These are phyloP conservation scores for Boletus barrowsii DNA, from an alignment of 768 basidiomycete species.

Conservation along the genomic window DNA sequence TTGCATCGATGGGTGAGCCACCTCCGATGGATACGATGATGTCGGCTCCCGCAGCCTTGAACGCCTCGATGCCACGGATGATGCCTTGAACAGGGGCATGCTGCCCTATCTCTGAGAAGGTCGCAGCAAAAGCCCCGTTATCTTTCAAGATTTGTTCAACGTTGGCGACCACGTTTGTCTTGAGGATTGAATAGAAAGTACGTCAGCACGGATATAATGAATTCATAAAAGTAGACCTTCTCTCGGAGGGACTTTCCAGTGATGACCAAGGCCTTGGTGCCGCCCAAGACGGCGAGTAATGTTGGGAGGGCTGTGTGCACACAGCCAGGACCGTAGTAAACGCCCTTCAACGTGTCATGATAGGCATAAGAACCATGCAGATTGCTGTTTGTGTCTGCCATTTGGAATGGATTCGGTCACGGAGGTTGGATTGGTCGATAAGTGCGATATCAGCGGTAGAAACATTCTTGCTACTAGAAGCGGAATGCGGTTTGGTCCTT, in stretches of 20 bases:
- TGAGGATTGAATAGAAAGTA: not conserved
- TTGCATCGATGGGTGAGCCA: constrained; percentile 76
- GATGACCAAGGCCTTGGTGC: constrained; percentile 64
- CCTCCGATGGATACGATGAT: constrained; percentile 74
- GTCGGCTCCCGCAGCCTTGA: constrained; percentile 58
- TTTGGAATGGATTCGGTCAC: not conserved
- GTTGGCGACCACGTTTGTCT: constrained; percentile 26
- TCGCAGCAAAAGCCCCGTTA: constrained; percentile 57
- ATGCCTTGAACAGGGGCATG: constrained; percentile 71
- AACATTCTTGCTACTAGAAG: constrained; percentile 1
- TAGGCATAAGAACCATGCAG: constrained; percentile 59
- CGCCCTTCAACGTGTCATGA: constrained; percentile 62
- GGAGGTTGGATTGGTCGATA: constrained; percentile 1
- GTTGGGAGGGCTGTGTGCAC: constrained; percentile 60
- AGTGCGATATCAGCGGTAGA: not conserved
- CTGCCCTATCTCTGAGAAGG: constrained; percentile 72
- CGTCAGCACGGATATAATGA: constrained; percentile 7
- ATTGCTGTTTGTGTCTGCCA: constrained; percentile 9
- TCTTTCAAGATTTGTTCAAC: constrained; percentile 48
- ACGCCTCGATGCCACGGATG: constrained; percentile 48
- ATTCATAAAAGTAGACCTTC: constrained; percentile 41
- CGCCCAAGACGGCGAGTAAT: constrained; percentile 51
- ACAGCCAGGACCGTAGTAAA: constrained; percentile 74
- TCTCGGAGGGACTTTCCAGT: constrained; percentile 67
- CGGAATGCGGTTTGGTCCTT: not conserved